These are phyloP conservation scores for Myxozyma monticola DNA, from an alignment of 805 yeast species.

Conservation along the genomic window DNA sequence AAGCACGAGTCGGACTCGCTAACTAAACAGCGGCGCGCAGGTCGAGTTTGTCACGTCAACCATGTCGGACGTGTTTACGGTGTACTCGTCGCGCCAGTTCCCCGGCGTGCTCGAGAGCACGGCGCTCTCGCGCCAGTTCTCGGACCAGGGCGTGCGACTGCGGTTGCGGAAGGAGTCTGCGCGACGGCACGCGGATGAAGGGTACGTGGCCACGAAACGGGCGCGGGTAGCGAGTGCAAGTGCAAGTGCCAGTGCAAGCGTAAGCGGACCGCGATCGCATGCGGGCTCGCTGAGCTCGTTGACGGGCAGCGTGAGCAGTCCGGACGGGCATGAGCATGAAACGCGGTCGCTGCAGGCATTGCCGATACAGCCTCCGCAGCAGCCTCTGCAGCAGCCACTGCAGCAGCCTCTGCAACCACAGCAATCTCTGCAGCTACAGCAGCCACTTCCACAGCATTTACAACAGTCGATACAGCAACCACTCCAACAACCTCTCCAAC, in stretches of 20 bases:
- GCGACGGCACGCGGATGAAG: too few relatives aligned
- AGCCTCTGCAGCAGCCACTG: not conserved
- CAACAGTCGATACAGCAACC: not conserved
- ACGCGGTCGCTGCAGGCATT: too few relatives aligned
- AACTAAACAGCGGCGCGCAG: constrained; percentile 23
- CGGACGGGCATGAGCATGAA: too few relatives aligned
- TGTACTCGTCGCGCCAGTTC: constrained; percentile 23
- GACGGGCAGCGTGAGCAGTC: too few relatives aligned
- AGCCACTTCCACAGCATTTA: too few relatives aligned
- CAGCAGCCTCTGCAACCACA: not conserved
- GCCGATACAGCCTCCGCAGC: constrained; percentile 4
- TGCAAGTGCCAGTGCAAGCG: not conserved
- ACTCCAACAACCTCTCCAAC: too few relatives aligned
- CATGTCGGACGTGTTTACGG: constrained; percentile 26
- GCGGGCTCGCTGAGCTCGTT: too few relatives aligned
- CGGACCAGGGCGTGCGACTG: constrained; percentile 33
- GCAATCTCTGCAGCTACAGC: not conserved
- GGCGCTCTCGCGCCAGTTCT: constrained; percentile 29
- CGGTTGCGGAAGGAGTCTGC: constrained; percentile 31
- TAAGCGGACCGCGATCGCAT: too few relatives aligned
- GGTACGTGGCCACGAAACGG: not conserved
- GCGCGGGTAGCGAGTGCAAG: not conserved
- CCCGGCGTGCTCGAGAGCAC: constrained; percentile 33
- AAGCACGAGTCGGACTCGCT: not conserved
- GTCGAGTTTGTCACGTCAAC: constrained; percentile 26